Base-by-base conservation (phyloP, 2,329 filamentous ascomycete genomes). In the Diaporthe longicolla region DNA sequence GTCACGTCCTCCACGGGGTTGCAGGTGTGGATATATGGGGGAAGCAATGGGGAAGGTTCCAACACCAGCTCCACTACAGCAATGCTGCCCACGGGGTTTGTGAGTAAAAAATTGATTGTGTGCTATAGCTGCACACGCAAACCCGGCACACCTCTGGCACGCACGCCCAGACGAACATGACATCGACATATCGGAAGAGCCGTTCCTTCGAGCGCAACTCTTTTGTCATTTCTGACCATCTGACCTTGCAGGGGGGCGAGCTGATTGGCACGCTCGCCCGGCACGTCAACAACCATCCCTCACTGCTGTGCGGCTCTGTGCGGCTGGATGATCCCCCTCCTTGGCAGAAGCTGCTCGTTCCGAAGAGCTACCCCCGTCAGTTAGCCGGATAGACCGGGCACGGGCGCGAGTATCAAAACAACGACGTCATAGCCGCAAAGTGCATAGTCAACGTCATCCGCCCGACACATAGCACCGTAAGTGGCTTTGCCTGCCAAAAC, bases 1-100 rank as follows among this genome's bases (percentile, higher is more conserved):
- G 32, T 5, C 63, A 68, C 32, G 40, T 40, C n/a, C 63, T 68
- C 63, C 63, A 68, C 48, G 63, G 63, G 63, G 63, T 54, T 37
- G 63, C 63, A 54, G 29, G n/a, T 68, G 48, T 68, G 63, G 63
- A 68, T 40, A 68, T 40, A 68, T 68, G 63, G 63, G 63, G 63
- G 54, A 54, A 11, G 61, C 32, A 66, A 52, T 24, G 61, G 61
- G 61, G 45, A 52, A 24, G 45, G 45, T 17, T 35, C 61, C 61
- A 66, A 24, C 5, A n/a, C 43, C 43, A 66, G 19, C 45, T 66
- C 63, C 63, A 66, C 61, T 21, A 10, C n/a, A 15, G 29, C 19
- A 52, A 37, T 66, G 43, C 45, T 66, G 40, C 40, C 61, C 61
- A 66, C 61, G 63, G 63, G 48, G 63, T 54, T 68, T 35, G 13